A percentile compares a stretch with the other conserved stretches of the same genome.
phyloP scores from a whole-genome alignment of 169 alveolate species.

The Plasmodium falciparum region DNA sequence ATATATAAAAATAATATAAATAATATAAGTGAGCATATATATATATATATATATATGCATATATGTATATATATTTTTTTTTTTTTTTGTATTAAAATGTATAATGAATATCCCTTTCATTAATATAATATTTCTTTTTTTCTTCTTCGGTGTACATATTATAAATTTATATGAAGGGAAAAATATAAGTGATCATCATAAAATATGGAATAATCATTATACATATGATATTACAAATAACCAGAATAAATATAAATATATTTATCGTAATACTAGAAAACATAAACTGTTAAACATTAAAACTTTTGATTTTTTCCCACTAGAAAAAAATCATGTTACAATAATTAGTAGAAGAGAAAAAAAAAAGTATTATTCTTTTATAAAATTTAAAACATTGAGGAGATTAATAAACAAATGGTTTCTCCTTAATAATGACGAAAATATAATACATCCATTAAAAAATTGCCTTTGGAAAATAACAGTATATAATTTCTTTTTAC shows the following conservation, averaged over 20 bases:
- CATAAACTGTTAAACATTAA: too few relatives aligned
- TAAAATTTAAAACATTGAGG: not conserved
- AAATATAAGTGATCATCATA: too few relatives aligned
- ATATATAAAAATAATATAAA: not conserved
- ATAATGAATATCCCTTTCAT: not conserved
- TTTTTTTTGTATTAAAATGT: constrained; percentile 4
- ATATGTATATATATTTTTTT: not conserved
- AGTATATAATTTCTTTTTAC: constrained; percentile 27
- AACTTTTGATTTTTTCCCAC: too few relatives aligned
- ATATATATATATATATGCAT: not conserved
- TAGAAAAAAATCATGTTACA: too few relatives aligned
- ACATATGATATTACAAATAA: too few relatives aligned
- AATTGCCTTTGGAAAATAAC: constrained; percentile 55
- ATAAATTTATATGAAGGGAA: too few relatives aligned
- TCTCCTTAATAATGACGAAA: not conserved
- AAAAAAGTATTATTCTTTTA: not conserved
- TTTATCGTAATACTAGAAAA: too few relatives aligned
- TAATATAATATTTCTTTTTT: constrained; percentile 1
- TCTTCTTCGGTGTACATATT: not conserved
- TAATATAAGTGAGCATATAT: not conserved
- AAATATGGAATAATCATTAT: too few relatives aligned
- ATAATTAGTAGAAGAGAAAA: not conserved
- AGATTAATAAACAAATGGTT: constrained; percentile 4
- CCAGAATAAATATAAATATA: too few relatives aligned
- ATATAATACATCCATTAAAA: constrained; percentile 45